Evolutionary conservation across 768 basidiomycete species (phyloP).

Genomic region (Neoboletus brunneissimus): DNA sequence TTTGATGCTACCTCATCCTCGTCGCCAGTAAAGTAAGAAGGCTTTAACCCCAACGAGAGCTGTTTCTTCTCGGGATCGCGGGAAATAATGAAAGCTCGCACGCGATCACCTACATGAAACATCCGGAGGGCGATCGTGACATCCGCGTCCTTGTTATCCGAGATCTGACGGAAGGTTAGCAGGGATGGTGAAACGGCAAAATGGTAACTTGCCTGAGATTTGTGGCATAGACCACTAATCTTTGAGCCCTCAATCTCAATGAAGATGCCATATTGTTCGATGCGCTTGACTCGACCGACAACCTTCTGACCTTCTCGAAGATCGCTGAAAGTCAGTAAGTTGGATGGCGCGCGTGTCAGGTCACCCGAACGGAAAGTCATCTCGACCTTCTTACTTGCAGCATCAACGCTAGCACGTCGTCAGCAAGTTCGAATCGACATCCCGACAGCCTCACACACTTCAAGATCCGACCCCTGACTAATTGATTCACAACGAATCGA

Average conservation of each 20-base stretch:
- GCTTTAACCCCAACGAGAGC: constrained; percentile 79
- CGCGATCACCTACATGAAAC: constrained; percentile 84
- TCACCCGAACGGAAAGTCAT: constrained; percentile 80
- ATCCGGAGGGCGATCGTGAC: constrained; percentile 70
- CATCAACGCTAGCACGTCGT: constrained; percentile 57
- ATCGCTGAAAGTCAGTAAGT: constrained; percentile 46
- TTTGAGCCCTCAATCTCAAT: constrained; percentile 83
- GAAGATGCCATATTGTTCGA: constrained; percentile 92
- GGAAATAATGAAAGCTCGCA: constrained; percentile 72
- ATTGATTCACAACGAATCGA: constrained; percentile 71
- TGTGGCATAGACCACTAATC: constrained; percentile 89
- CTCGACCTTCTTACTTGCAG: constrained; percentile 76
- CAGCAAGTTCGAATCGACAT: constrained; percentile 1
- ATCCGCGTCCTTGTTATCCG: constrained; percentile 84
- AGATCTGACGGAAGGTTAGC: constrained; percentile 51
- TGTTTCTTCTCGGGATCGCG: constrained; percentile 79
- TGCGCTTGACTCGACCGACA: constrained; percentile 70
- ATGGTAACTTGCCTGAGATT: constrained; percentile 67
- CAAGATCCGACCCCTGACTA: constrained; percentile 84
- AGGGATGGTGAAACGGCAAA: not conserved
- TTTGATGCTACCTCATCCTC: constrained; percentile 42
- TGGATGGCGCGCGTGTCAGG: constrained; percentile 38
- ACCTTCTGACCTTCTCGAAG: constrained; percentile 80
- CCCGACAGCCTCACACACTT: constrained; percentile 44
- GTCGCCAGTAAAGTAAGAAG: constrained; percentile 76